Evolutionary conservation across 2,329 filamentous ascomycete genomes (phyloP).

Genomic region (Cladosporium colombiae): DNA sequence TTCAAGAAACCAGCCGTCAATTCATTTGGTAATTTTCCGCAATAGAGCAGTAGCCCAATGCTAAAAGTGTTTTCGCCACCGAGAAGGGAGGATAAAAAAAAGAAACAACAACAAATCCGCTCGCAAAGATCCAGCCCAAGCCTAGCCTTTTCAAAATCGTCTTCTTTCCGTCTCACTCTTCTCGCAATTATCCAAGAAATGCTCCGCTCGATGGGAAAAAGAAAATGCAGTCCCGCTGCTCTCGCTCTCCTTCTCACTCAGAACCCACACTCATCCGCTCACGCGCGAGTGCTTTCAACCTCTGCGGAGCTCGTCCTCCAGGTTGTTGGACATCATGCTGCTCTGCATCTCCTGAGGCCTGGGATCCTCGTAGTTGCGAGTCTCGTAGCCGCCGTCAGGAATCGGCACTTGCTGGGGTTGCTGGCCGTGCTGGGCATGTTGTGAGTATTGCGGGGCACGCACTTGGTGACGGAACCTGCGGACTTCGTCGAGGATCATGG

Average conservation of each 20-base stretch:
- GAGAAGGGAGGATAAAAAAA: not conserved
- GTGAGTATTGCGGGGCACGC: conserved; percentile 47
- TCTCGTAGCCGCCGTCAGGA: conserved; percentile 57
- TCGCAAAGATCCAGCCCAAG: not conserved
- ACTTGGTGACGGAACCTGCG: conserved; percentile 68
- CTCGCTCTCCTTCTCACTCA: not conserved
- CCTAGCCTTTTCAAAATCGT: not conserved
- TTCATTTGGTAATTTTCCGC: not conserved
- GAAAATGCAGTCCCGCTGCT: conserved; percentile 1
- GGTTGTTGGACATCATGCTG: conserved; percentile 59
- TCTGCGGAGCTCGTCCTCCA: conserved; percentile 72
- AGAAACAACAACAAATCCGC: not conserved
- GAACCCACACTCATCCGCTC: not conserved
- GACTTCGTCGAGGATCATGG: conserved; percentile 97
- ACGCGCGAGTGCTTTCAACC: not conserved
- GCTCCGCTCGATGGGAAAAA: not conserved
- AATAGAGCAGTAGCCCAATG: not conserved
- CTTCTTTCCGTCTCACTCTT: not conserved
- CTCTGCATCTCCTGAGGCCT: conserved; percentile 54
- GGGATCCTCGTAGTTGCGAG: conserved; percentile 61
- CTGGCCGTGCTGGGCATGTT: conserved; percentile 41
- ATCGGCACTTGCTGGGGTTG: conserved; percentile 57
- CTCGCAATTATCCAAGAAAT: not conserved
- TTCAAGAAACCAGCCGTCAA: not conserved
- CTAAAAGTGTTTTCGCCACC: not conserved